phyloP scores from a whole-genome alignment of 2,329 filamentous ascomycete genomes.

The Scedosporium apiospermum region DNA sequence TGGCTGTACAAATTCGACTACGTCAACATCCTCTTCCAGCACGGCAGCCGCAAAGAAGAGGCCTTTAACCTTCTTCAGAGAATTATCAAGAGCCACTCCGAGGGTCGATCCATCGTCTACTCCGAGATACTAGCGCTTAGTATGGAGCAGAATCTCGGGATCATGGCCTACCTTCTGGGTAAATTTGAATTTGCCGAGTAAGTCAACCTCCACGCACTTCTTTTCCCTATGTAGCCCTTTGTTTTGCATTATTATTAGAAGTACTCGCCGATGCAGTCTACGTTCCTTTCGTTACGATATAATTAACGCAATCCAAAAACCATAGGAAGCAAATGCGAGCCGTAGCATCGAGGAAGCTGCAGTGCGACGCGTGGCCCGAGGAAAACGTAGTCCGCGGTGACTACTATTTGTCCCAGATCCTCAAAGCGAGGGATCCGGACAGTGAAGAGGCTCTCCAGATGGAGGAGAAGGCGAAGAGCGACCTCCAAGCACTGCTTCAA shows the following conservation, averaged over 20 bases:
- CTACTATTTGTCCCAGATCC: background rate
- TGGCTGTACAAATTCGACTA: background rate
- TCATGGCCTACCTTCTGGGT: background rate
- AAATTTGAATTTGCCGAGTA: background rate
- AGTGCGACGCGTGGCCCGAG: background rate
- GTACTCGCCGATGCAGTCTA: too few species aligned
- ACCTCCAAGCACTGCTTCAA: background rate
- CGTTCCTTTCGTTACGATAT: too few species aligned
- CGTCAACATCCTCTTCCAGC: background rate
- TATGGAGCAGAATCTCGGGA: background rate
- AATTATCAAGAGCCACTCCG: background rate
- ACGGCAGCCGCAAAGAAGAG: background rate
- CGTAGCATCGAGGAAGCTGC: background rate
- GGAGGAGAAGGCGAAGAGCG: background rate
- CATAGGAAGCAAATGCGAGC: background rate
- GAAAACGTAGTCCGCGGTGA: background rate
- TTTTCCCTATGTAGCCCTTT: background rate
- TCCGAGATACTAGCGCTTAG: background rate
- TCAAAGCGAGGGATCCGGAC: background rate
- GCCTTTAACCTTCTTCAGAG: background rate
- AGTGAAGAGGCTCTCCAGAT: background rate
- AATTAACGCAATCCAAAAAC: too few species aligned
- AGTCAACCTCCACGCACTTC: background rate
- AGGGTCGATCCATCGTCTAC: background rate
- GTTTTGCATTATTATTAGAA: background rate